These are phyloP conservation scores for Ocimum tenuiflorum DNA, from an alignment of 257 asterid species.

Conservation along the genomic window DNA sequence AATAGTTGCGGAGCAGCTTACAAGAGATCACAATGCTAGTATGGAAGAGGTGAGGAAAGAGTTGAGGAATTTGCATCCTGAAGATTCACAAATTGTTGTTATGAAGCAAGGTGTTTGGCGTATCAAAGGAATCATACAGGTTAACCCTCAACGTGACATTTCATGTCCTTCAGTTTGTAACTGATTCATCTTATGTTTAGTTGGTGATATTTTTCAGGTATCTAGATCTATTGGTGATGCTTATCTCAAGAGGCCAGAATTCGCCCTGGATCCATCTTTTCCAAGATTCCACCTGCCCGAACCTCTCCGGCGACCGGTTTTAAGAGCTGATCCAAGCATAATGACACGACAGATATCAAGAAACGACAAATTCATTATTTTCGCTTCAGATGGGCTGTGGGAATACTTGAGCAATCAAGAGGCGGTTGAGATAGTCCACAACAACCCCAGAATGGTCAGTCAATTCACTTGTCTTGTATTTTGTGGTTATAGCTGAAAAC, in stretches of 20 bases:
- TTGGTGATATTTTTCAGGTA: slow-evolving; percentile 30
- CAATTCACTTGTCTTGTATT: not conserved
- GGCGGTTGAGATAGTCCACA: slow-evolving; percentile 62
- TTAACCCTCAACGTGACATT: too few species aligned
- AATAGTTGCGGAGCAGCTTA: slow-evolving; percentile 59
- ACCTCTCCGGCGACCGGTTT: slow-evolving; percentile 42
- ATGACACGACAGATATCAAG: slow-evolving; percentile 31
- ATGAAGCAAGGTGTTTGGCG: slow-evolving; percentile 57
- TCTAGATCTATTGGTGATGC: slow-evolving; percentile 79
- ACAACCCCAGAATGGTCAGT: slow-evolving; percentile 47
- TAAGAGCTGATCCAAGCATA: slow-evolving; percentile 63
- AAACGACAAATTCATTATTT: slow-evolving; percentile 51
- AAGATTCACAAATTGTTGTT: slow-evolving; percentile 47
- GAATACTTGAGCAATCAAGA: slow-evolving; percentile 56
- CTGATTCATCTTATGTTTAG: not conserved
- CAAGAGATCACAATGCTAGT: slow-evolving; percentile 61
- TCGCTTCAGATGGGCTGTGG: slow-evolving; percentile 90
- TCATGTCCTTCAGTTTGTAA: too few species aligned
- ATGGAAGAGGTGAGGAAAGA: slow-evolving; percentile 58
- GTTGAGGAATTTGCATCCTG: slow-evolving; percentile 47
- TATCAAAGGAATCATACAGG: slow-evolving; percentile 77
- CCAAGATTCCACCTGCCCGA: slow-evolving; percentile 44
- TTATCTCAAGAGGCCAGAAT: slow-evolving; percentile 58
- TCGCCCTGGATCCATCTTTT: slow-evolving; percentile 37
- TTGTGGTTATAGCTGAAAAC: not conserved